Base-by-base conservation (phyloP, 352 stramenopile species). In the Globisporangium barbulae region DNA sequence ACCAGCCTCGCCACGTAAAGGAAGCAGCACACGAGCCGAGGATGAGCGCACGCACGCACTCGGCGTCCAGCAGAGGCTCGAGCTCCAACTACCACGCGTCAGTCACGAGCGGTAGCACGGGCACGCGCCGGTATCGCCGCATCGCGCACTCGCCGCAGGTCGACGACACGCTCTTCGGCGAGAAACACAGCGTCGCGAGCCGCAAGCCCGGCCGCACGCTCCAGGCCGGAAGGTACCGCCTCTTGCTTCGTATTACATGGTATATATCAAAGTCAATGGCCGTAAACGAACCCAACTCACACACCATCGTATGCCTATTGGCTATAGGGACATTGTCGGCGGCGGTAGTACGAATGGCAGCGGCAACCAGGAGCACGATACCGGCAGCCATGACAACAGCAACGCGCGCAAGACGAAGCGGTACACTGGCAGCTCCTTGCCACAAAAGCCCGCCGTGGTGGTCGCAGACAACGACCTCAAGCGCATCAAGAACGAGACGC, bases 131-230 rank as follows among this genome's bases (percentile, higher is more conserved):
- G 21, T 91, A 91, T 57, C 77, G 83, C 5, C 83, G 83, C 7
- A 69, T 91, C 31, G 75, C 80, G 19, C 71, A 89, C 45, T 75
- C 71, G 3, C 75, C 71, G 0, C 80, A 90, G 65, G 80, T 91
- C 21, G 85, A 91, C 62, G 82, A 93, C 65, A 88, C 73, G 58
- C 75, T 93, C 8, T 93, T 91, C 68, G 83, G 82, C 33, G 74
- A 73, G 44, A 79, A 81, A 64, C 78, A 75, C 31, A 73, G 77
- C 28, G 67, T 57, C 50, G 77, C 80, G 63, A 82, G 47, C 48
- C 70, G 72, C 42, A 82, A 78, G 61, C 76, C 83, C 56, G 72
- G 85, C 39, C 79, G 83, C 28, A 86, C 80, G 22, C 72, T 79
- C 33, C 81, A 90, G 58, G 81, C 81, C 21, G 83, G 81, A 54